Base-by-base conservation (phyloP, 129 eudicot genomes). In the Flaveria sonorensis region DNA sequence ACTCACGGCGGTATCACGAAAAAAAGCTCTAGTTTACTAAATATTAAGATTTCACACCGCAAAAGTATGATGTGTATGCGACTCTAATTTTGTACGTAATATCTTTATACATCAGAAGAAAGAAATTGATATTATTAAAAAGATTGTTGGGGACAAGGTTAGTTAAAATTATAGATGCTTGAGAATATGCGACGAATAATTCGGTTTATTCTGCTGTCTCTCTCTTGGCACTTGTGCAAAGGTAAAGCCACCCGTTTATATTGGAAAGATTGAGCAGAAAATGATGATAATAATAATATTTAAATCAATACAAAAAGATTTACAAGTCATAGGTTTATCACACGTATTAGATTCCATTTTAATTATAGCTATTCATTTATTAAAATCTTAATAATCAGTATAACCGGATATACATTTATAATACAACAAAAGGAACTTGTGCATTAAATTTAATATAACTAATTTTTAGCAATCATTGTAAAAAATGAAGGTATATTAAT, bases 111-210 rank as follows among this genome's bases (percentile, higher is more conserved):
- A 61, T 14, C 6, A 59, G 65, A 59, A 11, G 60, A 23, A 2
- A 21, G 30, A 24, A 26, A 61, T 10, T 1, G 48, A 39, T 36
- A 73, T n/a, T 15, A 23, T 26, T 26, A 32, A 20, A 57, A 42
- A 59, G 21, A 15, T 48, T 53, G 70, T 52, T 65, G 70, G 83
- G 70, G 73, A 73, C 75, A 73, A 28, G 42, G 64, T 42, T 70
- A 45, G 50, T 16, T 9, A 40, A 36, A 13, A 36, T 39, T 21
- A 7, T 70, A 32, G 65, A 42, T 59, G 48, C 4, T 24, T 20
- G 53, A 42, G 80, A 55, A 81, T 81, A 81, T 81, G 80, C 84
- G 20, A 55, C 4, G 80, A 67, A 81, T 74, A 67, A 73, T 65
- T 68, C 79, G 11, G 43, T 80, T 46, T 46, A 59, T 32, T 70